Base-by-base conservation (phyloP, 495 filamentous ascomycete genomes). In the Chaetomidium leptoderma region DNA sequence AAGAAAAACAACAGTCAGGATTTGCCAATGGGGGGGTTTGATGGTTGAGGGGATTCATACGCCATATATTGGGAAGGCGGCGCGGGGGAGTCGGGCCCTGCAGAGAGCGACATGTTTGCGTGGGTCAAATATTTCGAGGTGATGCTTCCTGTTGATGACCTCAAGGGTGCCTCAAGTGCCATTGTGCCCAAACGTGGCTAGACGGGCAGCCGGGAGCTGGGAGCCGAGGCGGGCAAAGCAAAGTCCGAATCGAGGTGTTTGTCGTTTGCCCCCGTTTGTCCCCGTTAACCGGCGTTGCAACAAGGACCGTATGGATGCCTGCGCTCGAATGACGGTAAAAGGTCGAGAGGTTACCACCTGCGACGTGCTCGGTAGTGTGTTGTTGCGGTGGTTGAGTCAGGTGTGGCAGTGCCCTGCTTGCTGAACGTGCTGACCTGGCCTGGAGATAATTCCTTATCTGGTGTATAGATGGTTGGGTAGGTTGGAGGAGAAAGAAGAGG, bases 101-200 rank as follows among this genome's bases (percentile, higher is more conserved):
- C 82, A 16, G 82, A 81, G 43, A 77, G 32, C 23, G 78, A 76
- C 72, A 81, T 77, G 54, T 87, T 84, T 33, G 77, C 77, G 62
- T 81, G 81, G 39, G 82, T 73, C 43, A 80, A 83, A 69, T 84
- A 87, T 55, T 72, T 66, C 30, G 83, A 82, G 73, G 78, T 76
- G 58, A 86, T 74, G 69, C 70, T 76, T 60, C 74, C 75, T 19
- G 78, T 73, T 60, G 78, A 81, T 55, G 77, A 75, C 50, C 80
- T 68, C 58, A 84, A 65, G 45, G 80, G 81, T 60, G 74, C 80
- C 70, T 84, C 78, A 70, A 84, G 77, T 67, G 81, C 81, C 81
- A 84, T 84, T 66, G 58, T 63, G 61, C 45, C 49, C 53, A 24
- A 32, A 50, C 23, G 49, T 47, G 43, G 55, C 45, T 42, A 29